Evolutionary conservation across 805 yeast genomes (phyloP).

Genomic region (Kluyveromyces lactis): DNA sequence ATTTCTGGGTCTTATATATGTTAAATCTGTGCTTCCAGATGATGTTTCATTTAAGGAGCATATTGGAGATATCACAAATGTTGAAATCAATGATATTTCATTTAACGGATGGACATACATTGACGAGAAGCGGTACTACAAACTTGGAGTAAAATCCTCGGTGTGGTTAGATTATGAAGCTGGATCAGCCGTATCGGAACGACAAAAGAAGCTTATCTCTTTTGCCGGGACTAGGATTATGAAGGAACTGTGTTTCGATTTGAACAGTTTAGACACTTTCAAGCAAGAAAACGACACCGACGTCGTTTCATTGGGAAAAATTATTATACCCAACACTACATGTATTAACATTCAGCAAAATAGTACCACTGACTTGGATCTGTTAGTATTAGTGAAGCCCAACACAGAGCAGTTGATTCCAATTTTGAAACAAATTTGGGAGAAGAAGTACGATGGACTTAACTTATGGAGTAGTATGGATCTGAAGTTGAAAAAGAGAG

Average conservation of each 20-base stretch:
- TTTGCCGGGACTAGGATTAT: slow-evolving; percentile 15
- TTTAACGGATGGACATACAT: slow-evolving; percentile 25
- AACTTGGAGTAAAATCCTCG: slow-evolving; percentile 4
- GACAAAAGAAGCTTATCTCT: slow-evolving; percentile 8
- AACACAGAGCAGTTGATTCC: slow-evolving; percentile 17
- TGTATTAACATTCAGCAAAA: slow-evolving; percentile 20
- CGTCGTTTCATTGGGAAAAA: slow-evolving; percentile 11
- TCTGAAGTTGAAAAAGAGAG: slow-evolving; percentile 13
- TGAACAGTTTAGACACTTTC: slow-evolving; percentile 21
- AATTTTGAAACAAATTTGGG: slow-evolving; percentile 23
- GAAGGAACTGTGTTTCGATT: slow-evolving; percentile 16
- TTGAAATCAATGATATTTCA: slow-evolving; percentile 14
- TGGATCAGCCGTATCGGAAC: slow-evolving; percentile 11
- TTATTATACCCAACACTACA: slow-evolving; percentile 14
- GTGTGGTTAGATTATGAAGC: slow-evolving; percentile 6
- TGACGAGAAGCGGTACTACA: slow-evolving; percentile 15
- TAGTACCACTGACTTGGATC: slow-evolving; percentile 12
- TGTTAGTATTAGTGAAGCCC: slow-evolving; percentile 21
- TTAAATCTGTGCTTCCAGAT: neutral
- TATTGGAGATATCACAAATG: slow-evolving; percentile 12
- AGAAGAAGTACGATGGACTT: slow-evolving; percentile 17
- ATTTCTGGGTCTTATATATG: neutral
- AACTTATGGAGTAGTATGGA: slow-evolving; percentile 22
- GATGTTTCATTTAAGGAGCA: neutral
- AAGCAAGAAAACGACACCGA: slow-evolving; percentile 11